Evolutionary conservation across 108 stramenopile species (phyloP).

Genomic region (Mediolabrus comicus): DNA sequence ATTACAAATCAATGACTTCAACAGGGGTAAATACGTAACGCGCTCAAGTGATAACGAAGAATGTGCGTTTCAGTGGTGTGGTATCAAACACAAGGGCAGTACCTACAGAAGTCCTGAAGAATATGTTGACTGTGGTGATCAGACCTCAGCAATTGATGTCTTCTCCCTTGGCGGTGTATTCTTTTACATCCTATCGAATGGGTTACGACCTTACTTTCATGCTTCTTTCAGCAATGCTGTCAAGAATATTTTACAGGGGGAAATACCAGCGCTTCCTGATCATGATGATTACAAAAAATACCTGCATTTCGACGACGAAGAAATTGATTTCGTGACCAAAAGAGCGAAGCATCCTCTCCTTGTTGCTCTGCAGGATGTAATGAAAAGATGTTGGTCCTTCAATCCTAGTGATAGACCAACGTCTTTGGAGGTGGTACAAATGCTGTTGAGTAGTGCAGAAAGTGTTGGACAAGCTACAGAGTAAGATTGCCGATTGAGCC

Average conservation of each 20-base stretch:
- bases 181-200: constrained; percentile 3
- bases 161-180: constrained; percentile 10
- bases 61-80: constrained; percentile 1
- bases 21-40: background rate
- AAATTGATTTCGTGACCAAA: background rate
- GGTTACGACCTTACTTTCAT: constrained; percentile 1
- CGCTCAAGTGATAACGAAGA: background rate
- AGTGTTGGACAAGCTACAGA: no score
- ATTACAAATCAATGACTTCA: constrained; percentile 6
- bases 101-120: background rate
- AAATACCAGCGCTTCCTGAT: constrained; percentile 4
- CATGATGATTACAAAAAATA: background rate
- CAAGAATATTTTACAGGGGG: background rate
- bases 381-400: background rate
- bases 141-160: constrained; percentile 2
- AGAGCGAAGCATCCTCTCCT: constrained; percentile 1
- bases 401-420: background rate
- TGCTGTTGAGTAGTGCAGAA: background rate
- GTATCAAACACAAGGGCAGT: background rate
- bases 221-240: background rate
- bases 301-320: background rate
- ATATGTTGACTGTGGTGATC: constrained; percentile 6
- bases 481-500: no score
- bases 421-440: constrained; percentile 8
- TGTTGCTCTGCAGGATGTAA: constrained; percentile 7